Evolutionary conservation across 1,139 yeast species (phyloP), one percentile per base, ranked within the genome.

Genomic region (Kluyveromyces sp.): DNA sequence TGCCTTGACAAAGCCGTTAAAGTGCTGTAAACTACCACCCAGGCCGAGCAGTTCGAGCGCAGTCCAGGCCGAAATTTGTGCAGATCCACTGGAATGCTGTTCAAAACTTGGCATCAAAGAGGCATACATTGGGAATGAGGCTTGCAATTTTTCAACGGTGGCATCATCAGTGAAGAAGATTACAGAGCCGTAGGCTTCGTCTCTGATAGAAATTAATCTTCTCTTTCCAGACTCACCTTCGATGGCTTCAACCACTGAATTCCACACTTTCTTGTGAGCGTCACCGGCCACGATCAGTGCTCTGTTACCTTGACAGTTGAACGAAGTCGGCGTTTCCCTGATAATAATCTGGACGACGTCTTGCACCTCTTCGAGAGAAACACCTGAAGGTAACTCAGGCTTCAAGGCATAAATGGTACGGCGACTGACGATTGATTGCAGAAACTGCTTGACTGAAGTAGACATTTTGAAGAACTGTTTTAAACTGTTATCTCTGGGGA

Each of bases 1-100:
- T 28, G 58, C 66, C 50, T 64, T 63, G 42, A 72, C 67, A 40
- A 61, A 58, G 39, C 66, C 69, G 57, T 69, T 70, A 67, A 67
- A 72, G 57, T 72, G 77, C 57, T 72, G 77, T 49, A 72, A 61
- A 52, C 69, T 73, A 46, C 65, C 73, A 50, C 76, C 76, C 35
- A 71, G 55, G 44, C 71, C 72, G 43, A 67, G 53, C 36, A 63
- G 64, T 44, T 65, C 63, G 26, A 72, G 58, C 20, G 73, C 72
- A 36, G 71, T 58, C 77, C 77, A 72, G 28, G 69, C 55, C 50
- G 61, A 56, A 42, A 69, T 66, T 58, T 70, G 74, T 43, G 72
- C 74, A 41, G 71, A 68, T 57, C 76, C 77, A 46, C 68, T 63
- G 40, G 72, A 57, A 50, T 71, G 70, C 40, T 67, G 60, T 22